A percentile compares a stretch with the other conserved stretches of the same genome.
Conservation (phyloP, 805 yeast genomes). For the Suhomyces vadensis region DNA sequence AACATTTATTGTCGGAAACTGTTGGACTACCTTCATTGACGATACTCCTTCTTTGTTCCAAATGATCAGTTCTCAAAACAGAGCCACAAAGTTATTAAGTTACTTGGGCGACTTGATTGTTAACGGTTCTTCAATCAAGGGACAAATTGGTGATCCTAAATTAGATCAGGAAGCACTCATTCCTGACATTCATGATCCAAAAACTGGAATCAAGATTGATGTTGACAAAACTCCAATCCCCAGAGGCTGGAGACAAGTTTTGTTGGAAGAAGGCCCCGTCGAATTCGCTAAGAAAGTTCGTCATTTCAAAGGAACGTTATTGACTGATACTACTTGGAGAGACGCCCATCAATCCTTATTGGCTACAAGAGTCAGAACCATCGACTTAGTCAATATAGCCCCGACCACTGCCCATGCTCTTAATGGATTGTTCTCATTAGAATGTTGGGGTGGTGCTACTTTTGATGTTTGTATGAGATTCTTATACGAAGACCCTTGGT, state of each 20-base stretch:
- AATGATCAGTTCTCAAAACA: slow-evolving; percentile 91
- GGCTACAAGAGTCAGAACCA: slow-evolving; percentile 96
- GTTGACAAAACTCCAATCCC: slow-evolving; percentile 56
- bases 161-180: slow-evolving; percentile 71
- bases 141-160: slow-evolving; percentile 92
- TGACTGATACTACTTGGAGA: slow-evolving; percentile 99
- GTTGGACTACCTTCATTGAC: slow-evolving; percentile 98
- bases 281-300: slow-evolving; percentile 89
- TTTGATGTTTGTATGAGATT: slow-evolving; percentile 98
- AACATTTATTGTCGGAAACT: slow-evolving; percentile 78
- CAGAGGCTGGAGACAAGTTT: slow-evolving; percentile 89
- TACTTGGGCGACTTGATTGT: slow-evolving; percentile 93
- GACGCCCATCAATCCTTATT: slow-evolving; percentile 98
- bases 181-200: slow-evolving; percentile 67
- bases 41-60: slow-evolving; percentile 96
- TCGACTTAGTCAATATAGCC: slow-evolving; percentile 89
- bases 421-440: slow-evolving; percentile 88
- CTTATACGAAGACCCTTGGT: slow-evolving; percentile 99
- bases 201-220: slow-evolving; percentile 60
- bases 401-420: slow-evolving; percentile 90
- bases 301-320: slow-evolving; percentile 76
- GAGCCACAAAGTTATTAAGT: slow-evolving; percentile 90
- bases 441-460: slow-evolving; percentile 99
- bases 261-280: slow-evolving; percentile 83
- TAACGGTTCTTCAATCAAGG: slow-evolving; percentile 93